Evolutionary conservation across 2,329 filamentous ascomycete genomes (phyloP), one percentile per base, ranked within the genome.

Genomic region (Exophiala sp.): DNA sequence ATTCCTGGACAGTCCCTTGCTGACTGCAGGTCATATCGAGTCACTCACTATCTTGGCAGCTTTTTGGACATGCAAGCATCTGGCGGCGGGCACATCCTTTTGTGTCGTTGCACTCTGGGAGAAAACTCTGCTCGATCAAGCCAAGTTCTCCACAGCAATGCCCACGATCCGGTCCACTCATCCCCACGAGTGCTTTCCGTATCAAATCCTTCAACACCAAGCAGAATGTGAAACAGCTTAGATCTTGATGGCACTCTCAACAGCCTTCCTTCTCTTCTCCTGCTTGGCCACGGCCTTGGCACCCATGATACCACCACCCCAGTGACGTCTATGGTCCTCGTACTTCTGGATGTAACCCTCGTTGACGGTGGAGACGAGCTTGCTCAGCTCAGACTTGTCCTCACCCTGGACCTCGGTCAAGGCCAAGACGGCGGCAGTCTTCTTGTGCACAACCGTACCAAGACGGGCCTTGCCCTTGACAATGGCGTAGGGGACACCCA

Each of bases 381-480:
- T 99, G 77, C 90, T 88, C 66, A 96, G 87, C 85, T 97, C 95
- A 67, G 80, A 85, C 89, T 97, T 97, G 84, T 99, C 95, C 84
- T 99, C 94, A 47, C 88, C 84, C 75, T 94, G 91, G 72, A 96
- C 90, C 83, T 99, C 95, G 60, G 94, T 96, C 68, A 99, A 73
- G 68, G 94, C 94, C 67, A 97, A 83, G 66, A 96, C 94, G 64
- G 94, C 94, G 67, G 94, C 91, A 66, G 94, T 99, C 94, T 99
- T 99, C 88, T 99, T 96, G 88, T 99, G 92, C 66, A 99, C 92
- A 68, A 99, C 92, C 60, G 94, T 97, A 68, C 94, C 94, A 70
- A 99, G 89, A 80, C 94, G 87, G 67, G 94, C 94, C 89, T 99
- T 99, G 82, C 94, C 94, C 89, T 99, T 99, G 74, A 99, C 85